Evolutionary conservation across 2,329 filamentous ascomycete genomes (phyloP), one percentile per base, ranked within the genome.

Genomic region (Myriosclerotinia curreyana): DNA sequence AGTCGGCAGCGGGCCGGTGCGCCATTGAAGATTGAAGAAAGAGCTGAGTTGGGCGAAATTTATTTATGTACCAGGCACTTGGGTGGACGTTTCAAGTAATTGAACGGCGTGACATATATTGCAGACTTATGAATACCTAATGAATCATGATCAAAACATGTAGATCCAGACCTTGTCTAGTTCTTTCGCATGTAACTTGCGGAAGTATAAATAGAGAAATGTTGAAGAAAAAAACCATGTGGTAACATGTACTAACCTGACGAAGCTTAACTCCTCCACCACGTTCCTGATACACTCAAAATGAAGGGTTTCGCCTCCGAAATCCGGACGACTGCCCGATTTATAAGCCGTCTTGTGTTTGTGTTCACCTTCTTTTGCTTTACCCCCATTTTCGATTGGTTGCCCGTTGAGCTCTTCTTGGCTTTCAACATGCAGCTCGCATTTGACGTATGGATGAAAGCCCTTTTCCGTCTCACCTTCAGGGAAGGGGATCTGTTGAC

Each of bases 361-460:
- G 78, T 82, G 86, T 51, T 82, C 82, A 56, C 79, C 79, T 66
- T 83, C 82, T 69, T 85, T 84, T 64, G 80, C 78, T 67, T 81
- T 79, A 7, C 79, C 78, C 28, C 79, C 78, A 54, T 81, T 81
- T 44, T 76, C 73, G 20, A 77, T 72, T 53, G 72, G 60, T 56
- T 76, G 72, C 65, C 71, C 69, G 66, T 65, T 65, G 17, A 64
- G 64, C 67, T 76, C 80, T 66, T 76, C 76, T 9, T 75, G 73
- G 66, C 81, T 89, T 73, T 95, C 92, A 20, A 93, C 85, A 75
- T 96, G 91, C 63, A 97, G 77, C 74, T 95, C 89, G 67, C 88
- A 88, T 74, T 89, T 92, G 71, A 96, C 83, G 65, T 90, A 85
- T 1, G 91, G 91, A 48, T 86, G 85, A 67, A 95, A 90, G 51